Evolutionary conservation across 192 early-diverging fungal genomes (phyloP), one percentile per base, ranked within the genome.

Genomic region (Phycomyces blakesleeanus): DNA sequence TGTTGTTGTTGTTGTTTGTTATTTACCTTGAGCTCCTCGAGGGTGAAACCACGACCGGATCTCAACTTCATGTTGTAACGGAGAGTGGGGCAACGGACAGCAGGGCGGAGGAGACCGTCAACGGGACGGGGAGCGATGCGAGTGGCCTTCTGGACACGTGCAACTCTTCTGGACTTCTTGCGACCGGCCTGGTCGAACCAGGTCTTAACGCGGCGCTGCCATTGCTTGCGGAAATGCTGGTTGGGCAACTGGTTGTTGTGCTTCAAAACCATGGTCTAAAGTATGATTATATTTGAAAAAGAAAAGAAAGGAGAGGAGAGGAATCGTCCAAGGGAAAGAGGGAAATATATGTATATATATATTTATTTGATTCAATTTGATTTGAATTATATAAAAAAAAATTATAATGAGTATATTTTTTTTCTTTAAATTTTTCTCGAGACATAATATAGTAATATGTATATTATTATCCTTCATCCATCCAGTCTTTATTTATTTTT

Each of bases 31-130:
- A 99, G 87, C 84, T 99, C 97, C 64, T 99, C 97, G 57, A 96
- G 81, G 52, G 95, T 96, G 86, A 99, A 99, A 57, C 97, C 97
- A 77, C 94, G 91, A 72, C 97, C 97, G 74, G 87, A 86, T 70
- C 97, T 84, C 66, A 98, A 82, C 89, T 97, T 97, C 78, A 80
- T 88, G 91, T 99, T 99, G 89, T 99, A 98, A 82, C 94, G 95
- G 75, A 96, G 61, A 54, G 97, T 99, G 49, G 91, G 95, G 79
- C 92, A 93, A 73, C 93, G 89, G 69, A 99, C 93, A 59, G 93
- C 97, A 16, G 97, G 95, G 76, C 97, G 91, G 71, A 99, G 86
- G 64, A 91, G 87, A 77, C 91, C 92, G 80, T 99, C 97, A 67
- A 93, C 83, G 71, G 97, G 97, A 69, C 97, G 89, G 63, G 97